These are phyloP conservation scores for Alternaria gansuensis DNA, from an alignment of 2,329 filamentous ascomycete species.

Conservation along the genomic window DNA sequence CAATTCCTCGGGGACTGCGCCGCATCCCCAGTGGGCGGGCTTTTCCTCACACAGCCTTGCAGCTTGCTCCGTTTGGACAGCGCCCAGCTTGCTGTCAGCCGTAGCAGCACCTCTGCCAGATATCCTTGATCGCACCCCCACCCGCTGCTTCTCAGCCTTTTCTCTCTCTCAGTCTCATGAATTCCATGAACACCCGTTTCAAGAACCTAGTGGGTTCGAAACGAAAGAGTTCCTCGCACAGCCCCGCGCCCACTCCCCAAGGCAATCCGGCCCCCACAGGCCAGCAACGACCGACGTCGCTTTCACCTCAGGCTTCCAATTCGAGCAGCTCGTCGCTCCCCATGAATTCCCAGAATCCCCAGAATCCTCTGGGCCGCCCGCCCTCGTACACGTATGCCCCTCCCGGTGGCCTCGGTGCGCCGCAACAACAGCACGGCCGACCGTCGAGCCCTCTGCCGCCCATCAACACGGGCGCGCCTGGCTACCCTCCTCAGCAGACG, in stretches of 20 bases:
- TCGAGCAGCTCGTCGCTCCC: constrained; percentile 54
- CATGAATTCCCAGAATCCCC: constrained; percentile 64
- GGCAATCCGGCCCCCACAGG: constrained; percentile 51
- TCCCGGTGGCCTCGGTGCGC: constrained; percentile 49
- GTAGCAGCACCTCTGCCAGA: constrained; percentile 35
- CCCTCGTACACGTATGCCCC: constrained; percentile 69
- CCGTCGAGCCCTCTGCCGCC: constrained; percentile 65
- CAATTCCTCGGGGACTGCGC: constrained; percentile 22
- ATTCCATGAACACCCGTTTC: constrained; percentile 81
- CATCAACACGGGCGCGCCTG: constrained; percentile 62
- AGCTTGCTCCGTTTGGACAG: constrained; percentile 22
- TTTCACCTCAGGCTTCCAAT: constrained; percentile 53
- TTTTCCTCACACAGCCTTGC: constrained; percentile 31
- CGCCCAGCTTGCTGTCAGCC: constrained; percentile 45
- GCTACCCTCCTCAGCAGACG: constrained; percentile 55
- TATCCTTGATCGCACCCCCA: constrained; percentile 41
- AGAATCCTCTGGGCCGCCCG: constrained; percentile 66
- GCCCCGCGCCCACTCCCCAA: constrained; percentile 49
- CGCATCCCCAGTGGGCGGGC: constrained; percentile 25
- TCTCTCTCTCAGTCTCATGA: constrained; percentile 63
- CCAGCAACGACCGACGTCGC: constrained; percentile 51
- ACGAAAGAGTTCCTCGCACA: constrained; percentile 71
- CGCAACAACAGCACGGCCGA: constrained; percentile 54
- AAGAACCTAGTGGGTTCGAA: constrained; percentile 84
- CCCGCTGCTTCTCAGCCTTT: constrained; percentile 31